Conservation (phyloP, 2,329 filamentous ascomycete species). For the Sclerotinia trifoliorum region DNA sequence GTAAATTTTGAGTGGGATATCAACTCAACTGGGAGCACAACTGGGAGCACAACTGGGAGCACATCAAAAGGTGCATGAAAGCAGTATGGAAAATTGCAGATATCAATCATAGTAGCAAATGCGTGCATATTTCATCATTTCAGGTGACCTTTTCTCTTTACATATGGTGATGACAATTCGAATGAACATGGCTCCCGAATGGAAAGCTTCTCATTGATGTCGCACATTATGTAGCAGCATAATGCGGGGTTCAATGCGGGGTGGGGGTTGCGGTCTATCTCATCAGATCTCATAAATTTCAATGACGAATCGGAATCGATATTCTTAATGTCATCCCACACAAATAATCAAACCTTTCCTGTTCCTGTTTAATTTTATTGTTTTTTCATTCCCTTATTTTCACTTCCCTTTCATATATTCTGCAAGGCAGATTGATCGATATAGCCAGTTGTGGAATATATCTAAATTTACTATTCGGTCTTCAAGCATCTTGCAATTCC, state of each 20-base stretch:
- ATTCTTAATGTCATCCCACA: background rate
- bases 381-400: background rate
- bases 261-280: conserved; percentile 2
- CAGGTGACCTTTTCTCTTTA: background rate
- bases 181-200: background rate
- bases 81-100: background rate
- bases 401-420: background rate
- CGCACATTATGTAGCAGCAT: conserved; percentile 12
- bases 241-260: conserved; percentile 16
- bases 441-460: background rate
- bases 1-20: conserved; percentile 23
- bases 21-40: background rate
- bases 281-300: background rate
- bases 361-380: background rate
- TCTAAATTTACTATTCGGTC: background rate
- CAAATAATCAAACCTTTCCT: background rate
- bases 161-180: background rate
- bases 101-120: background rate
- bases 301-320: background rate
- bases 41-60: too few relatives aligned
- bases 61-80: background rate
- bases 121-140: background rate
- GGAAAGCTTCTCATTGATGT: background rate
- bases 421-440: background rate
- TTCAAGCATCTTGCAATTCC: background rate